A percentile compares a stretch with the other conserved stretches of the same genome.
Evolutionary conservation across 2,329 filamentous ascomycete species (phyloP).

Genomic region (Beauveria asiatica): DNA sequence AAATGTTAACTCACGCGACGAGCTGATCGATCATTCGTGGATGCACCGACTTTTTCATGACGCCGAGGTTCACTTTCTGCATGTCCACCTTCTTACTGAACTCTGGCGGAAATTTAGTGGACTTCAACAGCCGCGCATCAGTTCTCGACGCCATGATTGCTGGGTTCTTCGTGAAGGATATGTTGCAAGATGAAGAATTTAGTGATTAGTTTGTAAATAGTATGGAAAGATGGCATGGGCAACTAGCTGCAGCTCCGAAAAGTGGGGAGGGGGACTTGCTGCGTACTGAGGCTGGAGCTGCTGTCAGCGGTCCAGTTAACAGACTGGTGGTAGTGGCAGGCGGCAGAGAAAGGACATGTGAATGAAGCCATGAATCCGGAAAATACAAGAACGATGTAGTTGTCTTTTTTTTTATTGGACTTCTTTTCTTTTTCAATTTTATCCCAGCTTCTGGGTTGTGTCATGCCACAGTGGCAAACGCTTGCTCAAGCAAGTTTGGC

Average conservation of each 20-base stretch:
- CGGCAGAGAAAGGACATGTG: neutral
- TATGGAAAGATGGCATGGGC: neutral
- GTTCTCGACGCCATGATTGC: constrained; percentile 68
- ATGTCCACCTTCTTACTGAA: constrained; percentile 97
- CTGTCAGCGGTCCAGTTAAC: neutral
- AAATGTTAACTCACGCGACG: constrained; percentile 13
- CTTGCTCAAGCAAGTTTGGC: neutral
- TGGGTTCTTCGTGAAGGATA: too few relatives aligned
- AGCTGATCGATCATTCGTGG: neutral
- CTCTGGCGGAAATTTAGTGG: constrained; percentile 87
- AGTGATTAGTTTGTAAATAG: neutral
- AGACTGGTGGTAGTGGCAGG: neutral
- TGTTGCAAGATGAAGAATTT: neutral
- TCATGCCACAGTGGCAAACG: neutral
- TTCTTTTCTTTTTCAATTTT: neutral
- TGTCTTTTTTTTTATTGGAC: neutral
- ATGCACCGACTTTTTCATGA: constrained; percentile 82
- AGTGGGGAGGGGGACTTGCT: neutral
- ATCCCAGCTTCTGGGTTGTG: neutral
- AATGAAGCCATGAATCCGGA: neutral
- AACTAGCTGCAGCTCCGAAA: neutral
- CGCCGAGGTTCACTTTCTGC: constrained; percentile 90
- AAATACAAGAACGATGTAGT: neutral
- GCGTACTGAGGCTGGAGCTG: neutral
- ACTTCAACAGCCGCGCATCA: constrained; percentile 80